A percentile compares a stretch with the other conserved stretches of the same genome.
These are phyloP conservation scores for Ophiocordyceps camponoti-rufipedis DNA, from an alignment of 2,329 filamentous ascomycete species.

Conservation along the genomic window DNA sequence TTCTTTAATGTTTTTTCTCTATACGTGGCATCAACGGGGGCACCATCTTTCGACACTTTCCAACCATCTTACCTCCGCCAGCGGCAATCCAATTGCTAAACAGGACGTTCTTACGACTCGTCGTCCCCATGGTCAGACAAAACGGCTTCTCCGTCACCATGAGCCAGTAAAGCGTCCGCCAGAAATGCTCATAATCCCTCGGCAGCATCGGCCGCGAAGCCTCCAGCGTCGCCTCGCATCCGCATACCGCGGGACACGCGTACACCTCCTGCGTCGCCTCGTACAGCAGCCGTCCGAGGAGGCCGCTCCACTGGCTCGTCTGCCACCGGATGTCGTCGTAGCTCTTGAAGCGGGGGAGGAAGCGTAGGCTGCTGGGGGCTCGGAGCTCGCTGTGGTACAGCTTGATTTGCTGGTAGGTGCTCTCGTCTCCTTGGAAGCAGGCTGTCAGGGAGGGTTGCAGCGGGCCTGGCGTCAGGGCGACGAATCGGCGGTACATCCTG, in stretches of 20 bases:
- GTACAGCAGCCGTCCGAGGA: background rate
- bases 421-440: background rate
- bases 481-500: background rate
- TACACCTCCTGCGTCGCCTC: background rate
- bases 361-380: background rate
- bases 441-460: background rate
- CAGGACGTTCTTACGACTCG: background rate
- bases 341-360: background rate
- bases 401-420: background rate
- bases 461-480: background rate
- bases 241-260: background rate
- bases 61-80: background rate
- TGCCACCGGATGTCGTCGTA: background rate
- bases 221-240: background rate
- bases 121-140: background rate
- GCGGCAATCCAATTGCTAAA: background rate
- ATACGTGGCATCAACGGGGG: background rate
- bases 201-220: background rate
- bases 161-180: background rate
- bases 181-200: background rate
- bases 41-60: background rate
- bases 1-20: background rate
- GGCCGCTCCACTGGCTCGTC: background rate
- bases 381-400: background rate
- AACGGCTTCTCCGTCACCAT: background rate